Percentiles rank a stretch among this genome's conserved stretches.
phyloP scores from a whole-genome alignment of 768 basidiomycete genomes.

The Asterophora parasitica region DNA sequence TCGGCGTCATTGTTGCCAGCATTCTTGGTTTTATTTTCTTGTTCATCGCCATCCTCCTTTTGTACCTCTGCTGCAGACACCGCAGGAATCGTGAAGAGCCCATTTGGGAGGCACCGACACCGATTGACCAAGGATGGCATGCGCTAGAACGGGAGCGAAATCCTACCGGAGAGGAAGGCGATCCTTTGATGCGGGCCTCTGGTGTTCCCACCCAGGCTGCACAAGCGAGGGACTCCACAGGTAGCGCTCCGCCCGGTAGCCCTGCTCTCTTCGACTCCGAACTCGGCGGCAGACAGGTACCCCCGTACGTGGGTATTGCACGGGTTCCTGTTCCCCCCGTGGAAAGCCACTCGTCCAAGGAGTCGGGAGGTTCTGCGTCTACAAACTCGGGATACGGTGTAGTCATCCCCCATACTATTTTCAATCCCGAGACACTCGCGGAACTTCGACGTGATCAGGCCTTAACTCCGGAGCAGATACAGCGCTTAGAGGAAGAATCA shows the following conservation, averaged over 20 bases:
- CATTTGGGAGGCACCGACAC: too few relatives aligned
- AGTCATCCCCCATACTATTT: constrained; percentile 28
- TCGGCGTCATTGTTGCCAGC: constrained; percentile 56
- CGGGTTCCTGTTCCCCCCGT: constrained; percentile 35
- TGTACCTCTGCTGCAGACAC: constrained; percentile 45
- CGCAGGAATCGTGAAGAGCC: constrained; percentile 33
- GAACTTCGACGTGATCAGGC: constrained; percentile 29
- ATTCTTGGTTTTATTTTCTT: constrained; percentile 57
- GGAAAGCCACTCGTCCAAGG: constrained; percentile 29
- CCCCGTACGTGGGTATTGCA: constrained; percentile 25
- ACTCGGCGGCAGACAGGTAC: constrained; percentile 20
- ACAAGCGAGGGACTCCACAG: too few relatives aligned
- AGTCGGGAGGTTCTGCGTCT: constrained; percentile 34
- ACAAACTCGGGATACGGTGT: constrained; percentile 42
- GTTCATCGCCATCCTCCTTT: constrained; percentile 43
- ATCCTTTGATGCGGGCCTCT: constrained; percentile 50
- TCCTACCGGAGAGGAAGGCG: constrained; percentile 64
- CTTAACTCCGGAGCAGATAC: constrained; percentile 33
- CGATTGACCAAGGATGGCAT: constrained; percentile 32
- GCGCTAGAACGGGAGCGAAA: constrained; percentile 46
- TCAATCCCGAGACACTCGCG: constrained; percentile 26
- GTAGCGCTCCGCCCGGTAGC: too few relatives aligned
- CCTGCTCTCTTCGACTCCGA: constrained; percentile 9
- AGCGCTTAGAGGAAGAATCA: constrained; percentile 31
- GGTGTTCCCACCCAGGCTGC: constrained; percentile 10